These are phyloP conservation scores for Cicer judaicum DNA, from an alignment of 306 rosid species.

Conservation along the genomic window DNA sequence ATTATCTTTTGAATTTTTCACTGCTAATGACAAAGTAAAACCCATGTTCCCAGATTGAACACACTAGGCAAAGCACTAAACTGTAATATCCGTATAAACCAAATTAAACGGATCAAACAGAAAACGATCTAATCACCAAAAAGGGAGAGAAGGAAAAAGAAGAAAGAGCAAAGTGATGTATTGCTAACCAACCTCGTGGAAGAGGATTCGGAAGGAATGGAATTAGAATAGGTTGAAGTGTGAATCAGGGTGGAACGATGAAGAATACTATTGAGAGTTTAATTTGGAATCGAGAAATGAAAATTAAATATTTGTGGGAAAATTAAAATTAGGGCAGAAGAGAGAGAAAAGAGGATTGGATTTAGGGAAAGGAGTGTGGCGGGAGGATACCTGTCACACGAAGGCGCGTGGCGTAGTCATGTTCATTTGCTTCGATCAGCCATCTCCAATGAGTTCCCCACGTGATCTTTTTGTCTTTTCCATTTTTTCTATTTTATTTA, in stretches of 20 bases:
- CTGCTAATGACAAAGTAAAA: conserved; percentile 6
- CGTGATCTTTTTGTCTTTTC: conserved; percentile 44
- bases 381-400: conserved; percentile 48
- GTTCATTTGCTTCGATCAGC: conserved; percentile 25
- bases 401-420: conserved; percentile 56
- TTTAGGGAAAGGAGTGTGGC: conserved; percentile 55
- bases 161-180: not conserved
- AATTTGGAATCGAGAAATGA: conserved; percentile 10
- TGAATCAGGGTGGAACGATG: conserved; percentile 1
- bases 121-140: conserved; percentile 13
- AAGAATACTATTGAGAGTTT: not conserved
- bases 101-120: conserved; percentile 35
- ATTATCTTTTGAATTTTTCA: not conserved
- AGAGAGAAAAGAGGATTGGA: conserved; percentile 37
- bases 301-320: conserved; percentile 28
- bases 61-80: not conserved
- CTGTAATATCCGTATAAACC: not conserved
- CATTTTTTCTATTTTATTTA: not conserved
- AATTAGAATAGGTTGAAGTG: conserved; percentile 11
- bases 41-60: conserved; percentile 24
- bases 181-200: conserved; percentile 31
- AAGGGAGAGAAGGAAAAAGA: too few species aligned
- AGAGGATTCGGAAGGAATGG: conserved; percentile 24
- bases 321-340: conserved; percentile 40
- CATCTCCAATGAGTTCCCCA: conserved; percentile 45